These are phyloP conservation scores for Clonostachys rhizophaga DNA, from an alignment of 2,329 filamentous ascomycete species.

Conservation along the genomic window DNA sequence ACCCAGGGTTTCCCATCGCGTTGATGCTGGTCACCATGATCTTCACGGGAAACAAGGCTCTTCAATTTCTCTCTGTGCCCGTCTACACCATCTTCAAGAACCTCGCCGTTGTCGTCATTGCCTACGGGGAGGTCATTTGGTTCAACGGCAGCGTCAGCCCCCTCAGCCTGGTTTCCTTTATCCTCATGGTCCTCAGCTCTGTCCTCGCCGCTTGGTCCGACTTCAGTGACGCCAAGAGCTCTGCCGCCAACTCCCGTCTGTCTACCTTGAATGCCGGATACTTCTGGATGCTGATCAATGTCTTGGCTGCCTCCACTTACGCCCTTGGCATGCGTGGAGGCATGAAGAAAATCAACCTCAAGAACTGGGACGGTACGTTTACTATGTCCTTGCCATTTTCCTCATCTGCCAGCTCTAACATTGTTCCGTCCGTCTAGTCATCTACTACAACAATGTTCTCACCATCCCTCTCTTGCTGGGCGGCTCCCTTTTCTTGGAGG, in stretches of 20 bases:
- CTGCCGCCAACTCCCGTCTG: slow-evolving; percentile 67
- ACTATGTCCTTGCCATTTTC: not conserved
- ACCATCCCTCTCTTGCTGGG: slow-evolving; percentile 88
- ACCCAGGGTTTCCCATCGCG: slow-evolving; percentile 88
- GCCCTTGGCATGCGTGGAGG: slow-evolving; percentile 93
- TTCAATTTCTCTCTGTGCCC: slow-evolving; percentile 94
- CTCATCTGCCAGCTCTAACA: slow-evolving; percentile 14
- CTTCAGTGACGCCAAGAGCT: slow-evolving; percentile 75
- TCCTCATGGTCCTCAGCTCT: slow-evolving; percentile 93
- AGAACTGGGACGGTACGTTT: slow-evolving; percentile 95
- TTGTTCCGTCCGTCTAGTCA: slow-evolving; percentile 55
- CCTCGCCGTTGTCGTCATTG: slow-evolving; percentile 96
- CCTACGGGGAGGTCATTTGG: slow-evolving; percentile 97
- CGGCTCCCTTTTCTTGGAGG: slow-evolving; percentile 77
- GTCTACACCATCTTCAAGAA: slow-evolving; percentile 99
- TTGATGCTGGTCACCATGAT: slow-evolving; percentile 98
- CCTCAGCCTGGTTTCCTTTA: slow-evolving; percentile 87
- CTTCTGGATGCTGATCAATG: slow-evolving; percentile 97
- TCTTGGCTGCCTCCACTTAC: slow-evolving; percentile 88
- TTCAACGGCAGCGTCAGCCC: slow-evolving; percentile 92
- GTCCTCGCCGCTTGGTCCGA: slow-evolving; percentile 96
- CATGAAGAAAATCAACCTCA: slow-evolving; percentile 99
- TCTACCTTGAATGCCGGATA: slow-evolving; percentile 93
- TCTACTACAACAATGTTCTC: slow-evolving; percentile 99
- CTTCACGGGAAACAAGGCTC: slow-evolving; percentile 92